Conservation (phyloP, 176 grass and related monocot species). For the Typha latifolia region DNA sequence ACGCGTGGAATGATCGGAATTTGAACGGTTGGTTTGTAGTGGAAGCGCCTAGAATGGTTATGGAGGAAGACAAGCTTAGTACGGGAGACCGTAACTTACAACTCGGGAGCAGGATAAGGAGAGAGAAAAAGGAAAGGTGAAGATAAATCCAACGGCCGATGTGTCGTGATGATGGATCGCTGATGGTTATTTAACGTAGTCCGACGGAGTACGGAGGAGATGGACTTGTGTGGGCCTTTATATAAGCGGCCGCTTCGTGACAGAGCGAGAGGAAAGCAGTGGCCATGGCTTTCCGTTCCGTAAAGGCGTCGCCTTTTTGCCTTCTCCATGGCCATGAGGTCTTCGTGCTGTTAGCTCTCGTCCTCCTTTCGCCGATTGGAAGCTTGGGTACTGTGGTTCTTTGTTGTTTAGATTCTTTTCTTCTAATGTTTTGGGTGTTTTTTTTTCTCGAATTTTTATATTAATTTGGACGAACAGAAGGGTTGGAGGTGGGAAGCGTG, state of each 20-base stretch:
- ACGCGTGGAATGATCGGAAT: neutral
- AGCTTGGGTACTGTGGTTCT: slow-evolving; percentile 20
- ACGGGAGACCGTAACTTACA: neutral
- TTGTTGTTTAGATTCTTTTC: neutral
- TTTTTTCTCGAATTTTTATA: neutral
- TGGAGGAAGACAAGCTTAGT: neutral
- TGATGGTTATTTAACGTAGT: neutral
- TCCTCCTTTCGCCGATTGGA: slow-evolving; percentile 9
- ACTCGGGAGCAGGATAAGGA: neutral
- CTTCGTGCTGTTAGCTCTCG: slow-evolving; percentile 7
- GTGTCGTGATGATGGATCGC: neutral
- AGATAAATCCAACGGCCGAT: neutral
- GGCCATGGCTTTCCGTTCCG: slow-evolving; percentile 23
- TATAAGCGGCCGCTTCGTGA: slow-evolving; percentile 14
- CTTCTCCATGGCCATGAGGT: slow-evolving; percentile 5
- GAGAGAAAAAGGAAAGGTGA: neutral
- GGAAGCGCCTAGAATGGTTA: neutral
- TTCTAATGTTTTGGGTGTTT: neutral
- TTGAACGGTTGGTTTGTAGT: neutral
- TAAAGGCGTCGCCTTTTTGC: slow-evolving; percentile 10
- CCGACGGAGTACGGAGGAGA: neutral
- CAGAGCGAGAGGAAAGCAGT: neutral
- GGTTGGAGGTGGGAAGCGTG: slow-evolving; percentile 19
- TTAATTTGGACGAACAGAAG: slow-evolving; percentile 22
- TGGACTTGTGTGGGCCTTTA: neutral